Base-by-base conservation (phyloP, 1,284 basidiomycete species). In the Meira miltonrushii region DNA sequence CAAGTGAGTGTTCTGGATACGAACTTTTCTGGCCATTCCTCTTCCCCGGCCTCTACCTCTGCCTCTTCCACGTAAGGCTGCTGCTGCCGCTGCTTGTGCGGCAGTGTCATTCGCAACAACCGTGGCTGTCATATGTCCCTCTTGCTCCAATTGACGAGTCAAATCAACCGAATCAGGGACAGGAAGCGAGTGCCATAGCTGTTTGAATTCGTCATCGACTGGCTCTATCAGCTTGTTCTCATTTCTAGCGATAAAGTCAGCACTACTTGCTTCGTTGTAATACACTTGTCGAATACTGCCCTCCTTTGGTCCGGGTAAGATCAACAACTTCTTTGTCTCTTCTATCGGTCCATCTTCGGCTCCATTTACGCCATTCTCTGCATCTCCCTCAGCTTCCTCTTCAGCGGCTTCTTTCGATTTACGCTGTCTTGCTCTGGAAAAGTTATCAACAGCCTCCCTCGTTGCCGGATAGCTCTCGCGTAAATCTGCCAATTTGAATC, bases 381-480 rank as follows among this genome's bases (percentile, higher is more conserved):
- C 6, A 21, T 12, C 46, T 13, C 12, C 15, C 10, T 19, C 40
- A 13, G 17, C 17, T 12, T 8, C 21, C 23, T 48, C 46, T 17
- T 48, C 57, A 13, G n/a, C 38, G 13, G 38, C 57, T 87, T 85
- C 77, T 89, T 81, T 69, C 89, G 43, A 17, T 48, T 46, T 46
- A 17, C 54, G 21, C 25, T 49, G 11, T 19, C 25, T 46, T 8
- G 37, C 7, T 44, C 9, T 17, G 43, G 43, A 3, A 41, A 39
- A 53, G 5, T 13, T 38, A 12, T 53, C 50, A 5, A 77, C 55
- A 10, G 65, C 72, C 21, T 74, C 69, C 19, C 63, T 66, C 1
- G 90, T 88, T 63, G 89, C 88, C 66, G 90, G 88, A 88, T 90
- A 94, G 17, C 88, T 88, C 72, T 93, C 91, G 69, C 92, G 89